Conservation (phyloP, 305 asterid genomes). For the Fraxinus angustifolia region DNA sequence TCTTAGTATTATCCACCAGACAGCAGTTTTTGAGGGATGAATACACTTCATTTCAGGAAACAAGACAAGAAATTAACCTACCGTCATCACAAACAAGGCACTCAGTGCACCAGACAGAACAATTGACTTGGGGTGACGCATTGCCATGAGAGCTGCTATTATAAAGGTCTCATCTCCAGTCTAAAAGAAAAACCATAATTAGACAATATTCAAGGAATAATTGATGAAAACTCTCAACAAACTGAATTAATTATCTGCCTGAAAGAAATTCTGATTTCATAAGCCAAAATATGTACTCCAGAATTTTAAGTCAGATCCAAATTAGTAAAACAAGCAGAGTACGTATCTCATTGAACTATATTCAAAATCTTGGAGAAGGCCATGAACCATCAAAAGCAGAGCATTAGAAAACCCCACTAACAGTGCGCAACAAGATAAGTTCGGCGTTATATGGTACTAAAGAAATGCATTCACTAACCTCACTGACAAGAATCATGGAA, state of each 20-base stretch:
- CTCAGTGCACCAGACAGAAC: slow-evolving; percentile 94
- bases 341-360: slow-evolving; percentile 3
- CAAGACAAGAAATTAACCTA: slow-evolving; percentile 35
- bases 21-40: not conserved
- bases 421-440: not conserved
- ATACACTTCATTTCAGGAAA: slow-evolving; percentile 3
- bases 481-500: slow-evolving; percentile 81
- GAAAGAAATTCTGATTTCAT: not conserved
- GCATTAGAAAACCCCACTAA: not conserved
- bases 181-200: slow-evolving; percentile 42
- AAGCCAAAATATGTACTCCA: not conserved
- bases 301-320: not conserved
- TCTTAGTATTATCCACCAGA: slow-evolving; percentile 19
- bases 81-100: slow-evolving; percentile 95
- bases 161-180: slow-evolving; percentile 95
- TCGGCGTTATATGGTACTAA: not conserved
- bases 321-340: not conserved
- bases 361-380: not conserved
- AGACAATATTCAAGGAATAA: slow-evolving; percentile 5
- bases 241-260: slow-evolving; percentile 8
- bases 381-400: slow-evolving; percentile 4
- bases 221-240: slow-evolving; percentile 11
- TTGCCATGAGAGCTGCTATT: slow-evolving; percentile 97
- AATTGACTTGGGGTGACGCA: slow-evolving; percentile 97
- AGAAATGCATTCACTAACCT: slow-evolving; percentile 44